Percentiles rank a stretch among this genome's conserved stretches.
phyloP scores from a whole-genome alignment of 352 stramenopile species.

The Thalassiosira ordinaria region DNA sequence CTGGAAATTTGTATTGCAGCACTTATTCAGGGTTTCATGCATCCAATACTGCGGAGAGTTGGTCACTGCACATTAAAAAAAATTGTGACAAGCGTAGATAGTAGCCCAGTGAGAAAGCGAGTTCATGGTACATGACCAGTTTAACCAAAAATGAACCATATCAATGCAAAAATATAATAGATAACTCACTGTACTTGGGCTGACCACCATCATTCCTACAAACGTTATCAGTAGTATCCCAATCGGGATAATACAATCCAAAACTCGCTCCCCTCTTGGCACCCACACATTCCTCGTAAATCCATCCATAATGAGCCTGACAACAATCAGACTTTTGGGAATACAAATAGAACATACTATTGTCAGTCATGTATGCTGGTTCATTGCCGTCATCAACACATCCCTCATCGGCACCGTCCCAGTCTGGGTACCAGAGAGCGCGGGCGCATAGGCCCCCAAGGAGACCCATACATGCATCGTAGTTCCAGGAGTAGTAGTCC shows the following conservation, averaged over 20 bases:
- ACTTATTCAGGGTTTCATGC: not conserved
- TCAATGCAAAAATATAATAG: too few species aligned
- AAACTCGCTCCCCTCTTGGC: not conserved
- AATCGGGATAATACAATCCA: slow-evolving; percentile 15
- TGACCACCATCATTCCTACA: not conserved
- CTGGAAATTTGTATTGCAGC: slow-evolving; percentile 18
- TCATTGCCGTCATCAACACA: slow-evolving; percentile 30
- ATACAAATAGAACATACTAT: slow-evolving; percentile 16
- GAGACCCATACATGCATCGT: slow-evolving; percentile 32
- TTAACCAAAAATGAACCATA: too few species aligned
- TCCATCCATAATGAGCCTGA: slow-evolving; percentile 6
- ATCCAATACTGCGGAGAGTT: not conserved
- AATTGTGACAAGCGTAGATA: too few species aligned
- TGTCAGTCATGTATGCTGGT: slow-evolving; percentile 35
- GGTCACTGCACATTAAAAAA: too few species aligned
- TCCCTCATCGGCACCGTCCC: slow-evolving; percentile 15
- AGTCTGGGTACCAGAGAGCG: slow-evolving; percentile 36
- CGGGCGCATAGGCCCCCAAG: slow-evolving; percentile 2
- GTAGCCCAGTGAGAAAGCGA: too few species aligned
- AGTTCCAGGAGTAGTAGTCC: slow-evolving; percentile 32
- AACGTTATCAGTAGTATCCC: not conserved
- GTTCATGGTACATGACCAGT: too few species aligned
- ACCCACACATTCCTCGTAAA: not conserved
- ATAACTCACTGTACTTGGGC: not conserved
- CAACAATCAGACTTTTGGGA: slow-evolving; percentile 16